Evolutionary conservation across 2,329 filamentous ascomycete species (phyloP).

Genomic region (Fusarium stilboides): DNA sequence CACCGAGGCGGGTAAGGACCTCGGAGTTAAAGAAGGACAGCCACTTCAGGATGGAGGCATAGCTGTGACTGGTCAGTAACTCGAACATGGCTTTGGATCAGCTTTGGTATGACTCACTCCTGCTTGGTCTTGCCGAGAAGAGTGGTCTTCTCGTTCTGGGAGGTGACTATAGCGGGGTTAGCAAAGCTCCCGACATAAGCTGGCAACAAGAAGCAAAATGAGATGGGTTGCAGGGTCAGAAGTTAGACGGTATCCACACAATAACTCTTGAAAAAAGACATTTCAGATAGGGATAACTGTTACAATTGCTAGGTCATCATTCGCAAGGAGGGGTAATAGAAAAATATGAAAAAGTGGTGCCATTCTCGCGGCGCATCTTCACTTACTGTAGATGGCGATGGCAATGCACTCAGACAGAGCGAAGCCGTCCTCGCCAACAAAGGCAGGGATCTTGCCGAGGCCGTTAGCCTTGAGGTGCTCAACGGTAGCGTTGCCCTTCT

Average conservation of each 20-base stretch:
- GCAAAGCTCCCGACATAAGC: conserved; percentile 45
- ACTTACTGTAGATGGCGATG: conserved; percentile 98
- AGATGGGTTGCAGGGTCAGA: conserved; percentile 70
- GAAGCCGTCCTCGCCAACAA: conserved; percentile 93
- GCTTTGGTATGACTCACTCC: conserved; percentile 74
- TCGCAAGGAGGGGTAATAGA: conserved; percentile 43
- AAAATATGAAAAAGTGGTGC: conserved; percentile 51
- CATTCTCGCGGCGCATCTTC: conserved; percentile 25
- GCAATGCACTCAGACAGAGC: conserved; percentile 90
- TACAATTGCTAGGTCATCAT: conserved; percentile 83
- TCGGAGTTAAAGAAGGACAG: conserved; percentile 97
- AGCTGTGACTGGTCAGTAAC: conserved; percentile 63
- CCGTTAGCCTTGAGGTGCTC: conserved; percentile 91
- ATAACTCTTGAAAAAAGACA: conserved; percentile 57
- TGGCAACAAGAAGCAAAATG: conserved; percentile 50
- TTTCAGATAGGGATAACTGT: conserved; percentile 99
- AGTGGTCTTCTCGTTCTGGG: conserved; percentile 99
- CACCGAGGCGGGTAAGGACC: conserved; percentile 79
- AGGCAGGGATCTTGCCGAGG: conserved; percentile 93
- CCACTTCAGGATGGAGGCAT: conserved; percentile 98
- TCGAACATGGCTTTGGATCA: background rate
- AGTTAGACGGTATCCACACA: conserved; percentile 93
- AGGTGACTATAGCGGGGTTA: conserved; percentile 80
- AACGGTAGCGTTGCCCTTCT: conserved; percentile 74
- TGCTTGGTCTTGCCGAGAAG: conserved; percentile 99